A percentile compares a stretch with the other conserved stretches of the same genome.
These are phyloP conservation scores for Coelastrella sp. DNA, from an alignment of 139 green algal genomes.

Conservation along the genomic window DNA sequence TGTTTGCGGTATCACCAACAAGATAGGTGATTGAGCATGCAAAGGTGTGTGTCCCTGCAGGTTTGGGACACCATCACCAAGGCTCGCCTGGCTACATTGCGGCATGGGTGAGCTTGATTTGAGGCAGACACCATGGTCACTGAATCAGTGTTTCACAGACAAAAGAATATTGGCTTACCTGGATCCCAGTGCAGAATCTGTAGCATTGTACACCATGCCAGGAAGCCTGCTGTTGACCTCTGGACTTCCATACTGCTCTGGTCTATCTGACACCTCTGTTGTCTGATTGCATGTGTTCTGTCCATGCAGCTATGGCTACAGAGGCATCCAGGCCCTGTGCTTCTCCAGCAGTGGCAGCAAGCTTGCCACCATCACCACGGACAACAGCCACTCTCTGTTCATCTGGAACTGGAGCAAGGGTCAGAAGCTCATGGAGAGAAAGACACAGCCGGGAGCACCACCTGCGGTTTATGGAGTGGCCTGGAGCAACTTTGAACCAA, in stretches of 20 bases:
- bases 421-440: conserved; percentile 58
- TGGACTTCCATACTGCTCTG: too few relatives aligned
- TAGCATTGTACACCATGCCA: too few relatives aligned
- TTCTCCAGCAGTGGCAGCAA: conserved; percentile 66
- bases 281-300: neutral
- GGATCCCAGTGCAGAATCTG: too few relatives aligned
- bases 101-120: conserved; percentile 44
- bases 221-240: too few relatives aligned
- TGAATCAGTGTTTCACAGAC: too few relatives aligned
- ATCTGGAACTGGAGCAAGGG: conserved; percentile 59
- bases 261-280: too few relatives aligned
- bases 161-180: too few relatives aligned
- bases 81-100: neutral
- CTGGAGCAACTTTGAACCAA: conserved; percentile 65
- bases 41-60: conserved; percentile 8
- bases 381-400: conserved; percentile 67
- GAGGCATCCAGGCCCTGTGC: conserved; percentile 61
- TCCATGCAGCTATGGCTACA: conserved; percentile 54
- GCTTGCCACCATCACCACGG: conserved; percentile 57
- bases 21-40: too few relatives aligned
- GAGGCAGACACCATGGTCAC: too few relatives aligned
- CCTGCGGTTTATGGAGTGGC: conserved; percentile 70
- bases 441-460: conserved; percentile 62
- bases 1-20: too few relatives aligned
- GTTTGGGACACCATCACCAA: conserved; percentile 31